Base-by-base conservation (phyloP, 78 protist species). In the Ministeria vibrans region DNA sequence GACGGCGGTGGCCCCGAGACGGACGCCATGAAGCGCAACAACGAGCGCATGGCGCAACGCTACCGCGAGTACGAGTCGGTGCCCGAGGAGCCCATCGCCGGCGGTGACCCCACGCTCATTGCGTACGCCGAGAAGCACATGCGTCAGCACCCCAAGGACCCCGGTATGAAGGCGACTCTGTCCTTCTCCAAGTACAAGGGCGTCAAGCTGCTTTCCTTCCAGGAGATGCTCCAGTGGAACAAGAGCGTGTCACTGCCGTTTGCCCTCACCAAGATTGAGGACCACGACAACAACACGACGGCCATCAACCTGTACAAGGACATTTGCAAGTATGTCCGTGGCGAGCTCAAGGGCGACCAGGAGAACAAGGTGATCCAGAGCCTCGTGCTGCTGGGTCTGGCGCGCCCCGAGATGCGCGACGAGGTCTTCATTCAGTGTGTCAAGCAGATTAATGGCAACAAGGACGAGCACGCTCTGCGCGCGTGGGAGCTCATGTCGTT, bases 341-440 rank as follows among this genome's bases (percentile, higher is more conserved):
- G 62, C 41, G 76, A 70, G 61, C 62, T 72, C 62, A 72, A 72
- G 49, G 45, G 30, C 30, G 73, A 6, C 46, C 28, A 28, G 45
- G 77, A 72, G 43, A 0, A 9, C 27, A 1, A 15, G 6, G 53
- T 46, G 63, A 32, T 46, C 62, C 77, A 43, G 36, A 41, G 27
- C 77, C 28, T 30, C 20, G 34, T 63, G 43, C 25, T 5, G 42
- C 11, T 7, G 34, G 71, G 51, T 22, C 20, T 75, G 32, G 68
- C 36, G 28, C 2, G 15, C 28, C 66, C 74, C 39, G 83, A 74
- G 43, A 74, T 83, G 39, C 72, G 86, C 45, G 86, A 83, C 53
- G 86, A 83, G 53, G 41, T 83, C 27, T 83, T 64, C 64, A 42
- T 51, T 36, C 86, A 83, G 66, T 9, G 75, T 59, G 44, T 83